These are phyloP conservation scores for Haematococcus lacustris DNA, from an alignment of 139 green algal species.

Conservation along the genomic window DNA sequence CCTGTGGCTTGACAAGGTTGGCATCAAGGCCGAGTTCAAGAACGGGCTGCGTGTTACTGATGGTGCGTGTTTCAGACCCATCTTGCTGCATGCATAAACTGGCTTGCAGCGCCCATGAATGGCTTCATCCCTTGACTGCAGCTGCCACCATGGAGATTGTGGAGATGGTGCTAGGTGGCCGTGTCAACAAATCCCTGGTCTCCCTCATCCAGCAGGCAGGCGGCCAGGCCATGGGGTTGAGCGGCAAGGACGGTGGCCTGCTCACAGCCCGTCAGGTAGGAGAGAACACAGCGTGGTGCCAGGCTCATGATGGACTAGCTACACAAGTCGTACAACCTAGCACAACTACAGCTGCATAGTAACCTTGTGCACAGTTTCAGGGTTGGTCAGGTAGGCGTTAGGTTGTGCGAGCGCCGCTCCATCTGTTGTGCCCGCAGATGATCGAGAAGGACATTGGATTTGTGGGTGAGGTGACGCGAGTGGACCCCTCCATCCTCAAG, in stretches of 20 bases:
- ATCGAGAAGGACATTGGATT: slow-evolving; percentile 87
- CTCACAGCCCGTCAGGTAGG: slow-evolving; percentile 67
- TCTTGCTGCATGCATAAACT: neutral
- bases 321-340: no score
- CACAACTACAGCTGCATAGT: no score
- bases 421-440: slow-evolving; percentile 51
- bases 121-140: no score
- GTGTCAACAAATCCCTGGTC: slow-evolving; percentile 97
- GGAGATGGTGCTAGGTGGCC: slow-evolving; percentile 95
- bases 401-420: no score
- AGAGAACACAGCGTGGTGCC: no score
- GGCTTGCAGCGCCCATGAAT: neutral
- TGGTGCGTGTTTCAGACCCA: slow-evolving; percentile 28
- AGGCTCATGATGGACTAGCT: no score
- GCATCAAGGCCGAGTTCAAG: slow-evolving; percentile 91
- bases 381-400: no score
- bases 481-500: slow-evolving; percentile 70
- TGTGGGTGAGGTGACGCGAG: slow-evolving; percentile 86
- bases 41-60: slow-evolving; percentile 97
- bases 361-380: neutral
- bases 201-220: slow-evolving; percentile 90
- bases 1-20: slow-evolving; percentile 89
- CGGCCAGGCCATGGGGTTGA: slow-evolving; percentile 90
- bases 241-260: slow-evolving; percentile 88
- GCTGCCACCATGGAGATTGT: slow-evolving; percentile 96